These are phyloP conservation scores for Papiliotrema terrestris DNA, from an alignment of 1,284 basidiomycete genomes.

Conservation along the genomic window DNA sequence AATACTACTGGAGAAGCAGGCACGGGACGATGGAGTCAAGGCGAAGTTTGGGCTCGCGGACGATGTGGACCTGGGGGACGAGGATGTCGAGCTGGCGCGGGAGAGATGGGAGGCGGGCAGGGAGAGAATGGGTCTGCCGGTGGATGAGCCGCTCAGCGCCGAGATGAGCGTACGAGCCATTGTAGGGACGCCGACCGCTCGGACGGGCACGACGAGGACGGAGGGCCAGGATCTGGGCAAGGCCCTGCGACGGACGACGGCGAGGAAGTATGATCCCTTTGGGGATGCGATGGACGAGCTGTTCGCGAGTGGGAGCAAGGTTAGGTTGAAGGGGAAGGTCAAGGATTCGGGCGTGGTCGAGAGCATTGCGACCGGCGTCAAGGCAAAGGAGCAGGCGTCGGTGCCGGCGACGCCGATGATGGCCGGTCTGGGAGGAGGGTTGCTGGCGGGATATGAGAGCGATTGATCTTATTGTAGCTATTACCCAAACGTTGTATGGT, in stretches of 20 bases:
- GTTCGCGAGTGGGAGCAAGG: conserved; percentile 6
- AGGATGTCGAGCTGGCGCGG: conserved; percentile 21
- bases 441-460: conserved; percentile 30
- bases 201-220: neutral
- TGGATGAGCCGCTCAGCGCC: conserved; percentile 8
- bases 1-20: conserved; percentile 62
- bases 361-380: neutral
- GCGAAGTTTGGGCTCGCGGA: conserved; percentile 69
- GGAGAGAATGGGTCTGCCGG: conserved; percentile 21
- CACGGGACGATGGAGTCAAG: conserved; percentile 65
- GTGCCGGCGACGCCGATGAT: neutral
- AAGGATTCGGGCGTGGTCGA: conserved; percentile 12
- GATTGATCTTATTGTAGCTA: conserved; percentile 12
- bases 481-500: neutral
- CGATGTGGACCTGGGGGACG: conserved; percentile 33
- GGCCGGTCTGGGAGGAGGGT: conserved; percentile 8
- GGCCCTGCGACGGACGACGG: conserved; percentile 30
- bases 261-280: conserved; percentile 42
- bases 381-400: neutral
- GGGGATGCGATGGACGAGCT: conserved; percentile 12
- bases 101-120: conserved; percentile 29
- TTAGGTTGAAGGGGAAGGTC: conserved; percentile 13
- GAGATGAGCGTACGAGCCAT: conserved; percentile 7
- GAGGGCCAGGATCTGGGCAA: conserved; percentile 7
- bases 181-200: conserved; percentile 6